A percentile compares a stretch with the other conserved stretches of the same genome.
Conservation (phyloP, 768 basidiomycete genomes). For the Pleurotus sapidus region DNA sequence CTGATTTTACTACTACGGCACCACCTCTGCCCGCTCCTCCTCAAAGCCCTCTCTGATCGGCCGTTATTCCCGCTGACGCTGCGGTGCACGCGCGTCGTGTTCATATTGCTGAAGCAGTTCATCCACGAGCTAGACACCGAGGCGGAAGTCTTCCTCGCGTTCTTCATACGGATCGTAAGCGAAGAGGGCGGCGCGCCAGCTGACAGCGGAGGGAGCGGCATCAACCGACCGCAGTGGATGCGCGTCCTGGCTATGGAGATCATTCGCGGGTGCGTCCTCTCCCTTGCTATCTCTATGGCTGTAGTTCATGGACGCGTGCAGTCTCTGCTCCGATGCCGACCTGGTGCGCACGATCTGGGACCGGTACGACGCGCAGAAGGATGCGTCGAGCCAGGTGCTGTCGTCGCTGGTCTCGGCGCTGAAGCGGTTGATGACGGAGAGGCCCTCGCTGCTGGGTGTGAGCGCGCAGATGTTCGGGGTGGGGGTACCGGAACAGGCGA, state of each 20-base stretch:
- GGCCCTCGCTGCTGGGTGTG: slow-evolving; percentile 80
- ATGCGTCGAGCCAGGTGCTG: slow-evolving; percentile 65
- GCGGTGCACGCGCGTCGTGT: slow-evolving; percentile 90
- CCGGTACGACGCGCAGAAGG: slow-evolving; percentile 62
- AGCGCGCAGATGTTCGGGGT: slow-evolving; percentile 79
- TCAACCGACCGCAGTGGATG: slow-evolving; percentile 74
- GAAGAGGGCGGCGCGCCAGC: slow-evolving; percentile 39
- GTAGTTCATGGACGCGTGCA: slow-evolving; percentile 17
- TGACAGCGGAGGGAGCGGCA: slow-evolving; percentile 16
- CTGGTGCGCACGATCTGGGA: slow-evolving; percentile 79
- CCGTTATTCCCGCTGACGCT: slow-evolving; percentile 86
- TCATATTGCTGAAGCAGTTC: slow-evolving; percentile 90
- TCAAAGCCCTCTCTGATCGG: slow-evolving; percentile 80
- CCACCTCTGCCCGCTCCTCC: slow-evolving; percentile 86
- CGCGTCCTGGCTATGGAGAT: slow-evolving; percentile 91
- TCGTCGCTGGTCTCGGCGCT: slow-evolving; percentile 77
- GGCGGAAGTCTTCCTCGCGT: slow-evolving; percentile 81
- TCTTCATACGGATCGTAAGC: slow-evolving; percentile 62
- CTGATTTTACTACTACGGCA: slow-evolving; percentile 84
- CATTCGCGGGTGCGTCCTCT: slow-evolving; percentile 66
- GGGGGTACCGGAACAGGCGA: slow-evolving; percentile 39
- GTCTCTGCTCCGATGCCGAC: slow-evolving; percentile 77
- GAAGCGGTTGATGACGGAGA: slow-evolving; percentile 86
- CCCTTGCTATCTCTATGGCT: background rate
- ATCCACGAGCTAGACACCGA: slow-evolving; percentile 77